Base-by-base conservation (phyloP, 2,329 filamentous ascomycete species). In the Stachybotrys echinatus region DNA sequence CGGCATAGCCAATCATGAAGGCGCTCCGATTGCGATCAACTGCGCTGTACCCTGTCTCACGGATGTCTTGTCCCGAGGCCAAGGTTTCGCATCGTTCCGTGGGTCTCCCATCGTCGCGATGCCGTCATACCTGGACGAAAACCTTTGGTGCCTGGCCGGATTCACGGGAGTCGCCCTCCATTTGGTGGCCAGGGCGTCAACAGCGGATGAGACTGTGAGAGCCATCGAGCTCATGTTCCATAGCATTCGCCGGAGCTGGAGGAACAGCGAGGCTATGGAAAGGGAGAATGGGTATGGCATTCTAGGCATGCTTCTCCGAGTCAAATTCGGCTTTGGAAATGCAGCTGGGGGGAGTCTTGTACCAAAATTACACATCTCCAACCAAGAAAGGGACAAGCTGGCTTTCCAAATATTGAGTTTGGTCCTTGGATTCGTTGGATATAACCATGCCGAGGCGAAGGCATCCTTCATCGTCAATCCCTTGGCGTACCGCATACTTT, bases 211-310 rank as follows among this genome's bases (percentile, higher is more conserved):
- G 42, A 83, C 92, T 23, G 72, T 92, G 10, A 80, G 88, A 48
- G 85, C 92, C 1, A 84, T 95, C 3, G 84, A 95, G 60, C 87
- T 95, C 60, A 75, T 96, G 22, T 91, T 96, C 54, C 83, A 88
- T 55, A 89, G 89, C 52, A 88, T 96, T 46, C 87, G 88, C 56
- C 87, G 88, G 55, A 97, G 88, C 64, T 99, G 95, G 94, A 83
- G 94, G 55, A 97, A 97, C 57, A 97, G 94, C 58, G 95, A 99
- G 65, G 92, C 94, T 22, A 96, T 99, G 88, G 94, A 99, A 67
- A 85, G 89, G 60, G 91, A 95, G 52, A 94, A 95, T 58, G 95
- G 92, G 0, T 99, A 96, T 64, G 87, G 89, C 22, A 88, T 97
- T 34, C 72, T 99, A 47, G 88, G 88, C 39, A 84, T 91, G 67